These are phyloP conservation scores for Sphaerobolus stellatus DNA, from an alignment of 1,284 basidiomycete species.

Conservation along the genomic window DNA sequence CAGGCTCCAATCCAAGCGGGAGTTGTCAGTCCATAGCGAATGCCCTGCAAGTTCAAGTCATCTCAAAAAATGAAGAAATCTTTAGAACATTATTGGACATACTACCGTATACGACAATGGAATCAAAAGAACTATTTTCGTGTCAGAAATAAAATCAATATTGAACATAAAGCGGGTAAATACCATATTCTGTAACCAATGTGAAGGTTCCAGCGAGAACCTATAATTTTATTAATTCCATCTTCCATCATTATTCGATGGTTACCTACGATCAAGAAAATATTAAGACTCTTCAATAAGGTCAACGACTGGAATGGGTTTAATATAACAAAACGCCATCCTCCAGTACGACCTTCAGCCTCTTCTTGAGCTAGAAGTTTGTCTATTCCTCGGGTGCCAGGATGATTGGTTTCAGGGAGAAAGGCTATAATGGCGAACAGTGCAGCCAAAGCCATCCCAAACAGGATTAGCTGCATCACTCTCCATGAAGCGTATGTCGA, in stretches of 20 bases:
- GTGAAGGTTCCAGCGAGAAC: not conserved
- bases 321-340: conserved; percentile 46
- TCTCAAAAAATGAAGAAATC: not conserved
- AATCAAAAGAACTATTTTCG: conserved; percentile 4
- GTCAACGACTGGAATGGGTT: conserved; percentile 59
- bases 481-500: conserved; percentile 70
- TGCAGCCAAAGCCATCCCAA: conserved; percentile 43
- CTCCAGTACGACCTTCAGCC: conserved; percentile 18
- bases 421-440: conserved; percentile 47
- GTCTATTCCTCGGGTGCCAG: conserved; percentile 48
- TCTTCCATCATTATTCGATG: not conserved
- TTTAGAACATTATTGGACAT: not conserved
- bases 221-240: not conserved
- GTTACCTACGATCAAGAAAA: conserved; percentile 54
- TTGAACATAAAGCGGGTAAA: not conserved
- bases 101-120: conserved; percentile 11
- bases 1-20: conserved; percentile 37
- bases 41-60: conserved; percentile 22
- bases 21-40: conserved; percentile 33
- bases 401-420: conserved; percentile 72
- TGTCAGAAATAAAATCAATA: not conserved
- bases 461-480: conserved; percentile 54
- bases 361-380: conserved; percentile 17
- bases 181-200: not conserved
- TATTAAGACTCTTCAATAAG: conserved; percentile 58